Base-by-base conservation (phyloP, 2,329 filamentous ascomycete species). In the Cladosporium oxysporum region DNA sequence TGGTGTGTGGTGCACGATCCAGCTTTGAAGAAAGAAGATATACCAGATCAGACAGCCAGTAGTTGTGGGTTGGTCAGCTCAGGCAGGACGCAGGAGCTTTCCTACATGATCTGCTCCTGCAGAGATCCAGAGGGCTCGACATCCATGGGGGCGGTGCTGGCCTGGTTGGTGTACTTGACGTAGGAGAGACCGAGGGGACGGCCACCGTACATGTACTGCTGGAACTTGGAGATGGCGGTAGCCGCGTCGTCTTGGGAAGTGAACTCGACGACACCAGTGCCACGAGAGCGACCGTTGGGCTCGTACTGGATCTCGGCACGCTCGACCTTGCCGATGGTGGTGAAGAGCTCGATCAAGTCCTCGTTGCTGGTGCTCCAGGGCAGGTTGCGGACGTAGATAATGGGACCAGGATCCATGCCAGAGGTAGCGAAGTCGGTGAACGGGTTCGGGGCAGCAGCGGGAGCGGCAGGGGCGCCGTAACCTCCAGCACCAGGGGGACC, bases 251-350 rank as follows among this genome's bases (percentile, higher is more conserved):
- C 89, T 18, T 87, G 82, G 63, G 81, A 87, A 76, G 96, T 92
- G 77, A 99, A 98, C 69, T 95, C 90, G 65, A 99, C 95, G n/a
- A 99, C 95, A 76, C 95, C 95, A 66, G 91, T 95, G 70, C 95
- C 95, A 70, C 93, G 91, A 67, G 95, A 99, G 73, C 95, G 91
- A 55, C 95, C 95, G 75, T 96, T 98, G 4, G 92, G 91, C 79
- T 99, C 95, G 76, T 99, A 98, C 80, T 99, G 95, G 66, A 99
- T 98, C 81, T 99, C 95, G n/a, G 95, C 95, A 74, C 95, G 93
- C 75, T 97, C 93, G 67, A 99, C 95, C 79, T 97, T 97, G 70
- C 95, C 95, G 75, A 99, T 99, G 12, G 95, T 99, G 21, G 91
- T 93, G 83, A 99, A 99, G 23, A 99, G 86, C 78, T 99, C 95